Evolutionary conservation across 23 red algal species (phyloP), one percentile per base, ranked within the genome.

Genomic region (Gracilaria vermiculophylla): DNA sequence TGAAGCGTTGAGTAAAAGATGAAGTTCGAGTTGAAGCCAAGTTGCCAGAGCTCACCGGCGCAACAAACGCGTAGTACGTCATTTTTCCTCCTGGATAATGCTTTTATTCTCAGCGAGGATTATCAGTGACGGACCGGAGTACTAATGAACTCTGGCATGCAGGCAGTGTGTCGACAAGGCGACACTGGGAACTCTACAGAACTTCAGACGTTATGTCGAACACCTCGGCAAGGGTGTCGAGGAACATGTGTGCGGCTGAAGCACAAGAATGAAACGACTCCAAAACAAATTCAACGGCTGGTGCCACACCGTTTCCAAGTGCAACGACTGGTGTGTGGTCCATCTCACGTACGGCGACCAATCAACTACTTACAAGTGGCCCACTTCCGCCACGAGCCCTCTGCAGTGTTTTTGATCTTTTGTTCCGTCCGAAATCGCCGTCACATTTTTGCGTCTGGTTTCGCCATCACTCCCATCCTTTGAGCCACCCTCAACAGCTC

Each of bases 41-140:
- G 25, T 33, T 53, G 71, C 52, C 3, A 9, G 72, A 24, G 74
- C 70, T 47, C 45, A 80, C 50, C 7, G 86, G 77, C 27, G 86
- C 54, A 33, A 78, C 32, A 65, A 80, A 90, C 19, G 86, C 57
- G 21, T 49, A 54, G 74, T 23, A 69, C 20, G 53, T 10, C 86
- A 78, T 90, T 50, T 36, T 47, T 62, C 61, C 14, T 70, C 36
- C n/a, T 19, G 35, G 10, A 23, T 2, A 32, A 35, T 19, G 35
- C 64, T 70, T 17, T 5, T 12, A 19, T 15, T 33, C 7, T 34
- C 1, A 70, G 29, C 6, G 34, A 44, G 42, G 24, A 14, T 16
- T 10, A 39, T 17, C 5, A 15, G 61, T 31, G 56, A n/a, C n/a
- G n/a, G n/a, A n/a, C n/a, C n/a, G n/a, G n/a, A n/a, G n/a, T n/a